Base-by-base conservation (phyloP, 163 green algal genomes). In the Prototheca cutis region DNA sequence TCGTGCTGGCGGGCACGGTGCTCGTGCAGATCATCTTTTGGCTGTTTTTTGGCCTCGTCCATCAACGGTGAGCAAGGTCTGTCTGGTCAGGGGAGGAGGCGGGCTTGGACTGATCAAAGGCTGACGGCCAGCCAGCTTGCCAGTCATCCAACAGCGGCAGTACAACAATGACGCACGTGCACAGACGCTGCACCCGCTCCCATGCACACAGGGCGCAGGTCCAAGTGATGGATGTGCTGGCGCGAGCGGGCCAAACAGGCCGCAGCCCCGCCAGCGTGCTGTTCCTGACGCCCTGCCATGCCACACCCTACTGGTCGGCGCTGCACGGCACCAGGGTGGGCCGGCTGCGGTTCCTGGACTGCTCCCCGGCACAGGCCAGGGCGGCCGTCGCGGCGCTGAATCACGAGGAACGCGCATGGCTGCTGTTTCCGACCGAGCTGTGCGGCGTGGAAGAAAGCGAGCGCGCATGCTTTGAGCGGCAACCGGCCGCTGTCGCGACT, bases 271-370 rank as follows among this genome's bases (percentile, higher is more conserved):
- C 4, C 23, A 61, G 21, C 1, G 62, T 70, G 17, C 53, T 77
- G 7, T 84, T 85, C 56, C 66, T 85, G 17, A 81, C 73, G 5
- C 77, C 76, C 19, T 85, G 77, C 52, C 77, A 85, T 45, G 56
- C 75, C 21, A 85, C 76, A 4, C 76, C 77, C 6, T 82, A 60
- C 39, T 76, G 66, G 55, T 67, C 64, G 23, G 62, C 76, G 40
- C 3, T 79, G 17, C 77, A 84, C n/a, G 2, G 15, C 8, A 19
- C 51, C 18, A 7, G 47, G 13, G 13, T 21, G 19, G 34, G 75
- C 10, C 63, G 24, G 33, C 78, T 84, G 76, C 56, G 65, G 8
- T 81, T 84, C 59, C 65, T 84, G 42, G 77, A 84, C 48, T 84
- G 77, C 53, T 84, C 77, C 2, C 76, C 77, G 4, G 53, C 58